phyloP scores from a whole-genome alignment of 495 filamentous ascomycete species.

The Xeromyces bisporus region DNA sequence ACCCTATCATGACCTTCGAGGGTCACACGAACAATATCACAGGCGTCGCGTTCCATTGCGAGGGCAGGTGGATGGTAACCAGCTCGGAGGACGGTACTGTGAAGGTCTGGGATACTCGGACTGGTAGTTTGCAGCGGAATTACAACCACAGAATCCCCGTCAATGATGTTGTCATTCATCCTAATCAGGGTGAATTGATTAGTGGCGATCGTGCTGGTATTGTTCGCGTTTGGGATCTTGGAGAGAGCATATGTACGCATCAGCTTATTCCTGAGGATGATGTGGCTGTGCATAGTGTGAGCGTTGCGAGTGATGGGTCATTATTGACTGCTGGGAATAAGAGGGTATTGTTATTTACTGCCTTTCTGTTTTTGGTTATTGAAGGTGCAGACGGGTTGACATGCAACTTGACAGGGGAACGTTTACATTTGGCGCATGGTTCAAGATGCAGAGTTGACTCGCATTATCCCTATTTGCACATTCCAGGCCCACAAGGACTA shows the following conservation, averaged over 20 bases:
- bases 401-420: slow-evolving; percentile 49
- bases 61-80: slow-evolving; percentile 99
- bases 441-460: slow-evolving; percentile 66
- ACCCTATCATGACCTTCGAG: slow-evolving; percentile 80
- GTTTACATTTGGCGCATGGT: slow-evolving; percentile 93
- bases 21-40: slow-evolving; percentile 93
- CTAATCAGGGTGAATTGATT: slow-evolving; percentile 95
- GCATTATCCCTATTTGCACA: slow-evolving; percentile 76
- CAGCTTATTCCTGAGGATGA: slow-evolving; percentile 95
- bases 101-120: slow-evolving; percentile 96
- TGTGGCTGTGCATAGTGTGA: slow-evolving; percentile 79
- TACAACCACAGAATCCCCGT: slow-evolving; percentile 76
- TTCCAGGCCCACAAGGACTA: slow-evolving; percentile 89
- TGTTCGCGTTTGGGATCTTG: slow-evolving; percentile 89
- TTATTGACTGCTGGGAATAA: slow-evolving; percentile 95
- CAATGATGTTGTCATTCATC: slow-evolving; percentile 90
- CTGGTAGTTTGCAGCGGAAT: slow-evolving; percentile 73
- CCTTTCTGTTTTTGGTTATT: background rate
- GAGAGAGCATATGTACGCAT: slow-evolving; percentile 92
- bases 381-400: background rate
- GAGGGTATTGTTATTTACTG: slow-evolving; percentile 32
- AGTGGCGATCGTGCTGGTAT: slow-evolving; percentile 87
- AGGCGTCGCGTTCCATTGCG: slow-evolving; percentile 91
- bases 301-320: slow-evolving; percentile 85
- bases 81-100: slow-evolving; percentile 93